phyloP scores from a whole-genome alignment of 2,329 filamentous ascomycete genomes.

The Talaromyces marneffei region DNA sequence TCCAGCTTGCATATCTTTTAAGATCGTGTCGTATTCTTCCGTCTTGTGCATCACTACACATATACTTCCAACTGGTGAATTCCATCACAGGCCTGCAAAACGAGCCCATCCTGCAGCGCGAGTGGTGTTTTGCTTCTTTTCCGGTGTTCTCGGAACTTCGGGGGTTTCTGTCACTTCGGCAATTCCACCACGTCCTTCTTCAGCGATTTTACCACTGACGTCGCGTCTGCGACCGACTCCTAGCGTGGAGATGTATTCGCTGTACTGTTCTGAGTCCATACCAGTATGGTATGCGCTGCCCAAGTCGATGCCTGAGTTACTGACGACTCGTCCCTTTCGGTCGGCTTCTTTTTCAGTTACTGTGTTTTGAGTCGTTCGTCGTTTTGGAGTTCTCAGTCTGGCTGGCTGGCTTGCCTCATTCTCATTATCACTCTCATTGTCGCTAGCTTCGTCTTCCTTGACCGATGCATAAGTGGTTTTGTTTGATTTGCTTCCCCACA shows the following conservation, averaged over 20 bases:
- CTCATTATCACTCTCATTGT: conserved; percentile 21
- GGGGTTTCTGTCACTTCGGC: conserved; percentile 14
- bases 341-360: conserved; percentile 25
- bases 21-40: neutral
- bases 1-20: neutral
- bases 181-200: conserved; percentile 38
- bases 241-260: conserved; percentile 38
- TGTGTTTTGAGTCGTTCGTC: conserved; percentile 1
- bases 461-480: conserved; percentile 33
- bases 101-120: conserved; percentile 43
- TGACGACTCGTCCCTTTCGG: conserved; percentile 40
- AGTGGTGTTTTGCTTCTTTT: conserved; percentile 16
- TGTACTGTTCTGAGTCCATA: conserved; percentile 32
- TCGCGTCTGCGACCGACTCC: conserved; percentile 42
- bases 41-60: neutral
- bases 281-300: conserved; percentile 21
- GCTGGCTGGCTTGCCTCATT: conserved; percentile 6
- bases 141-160: conserved; percentile 4
- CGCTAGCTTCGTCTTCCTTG: conserved; percentile 20
- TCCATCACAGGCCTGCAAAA: conserved; percentile 38
- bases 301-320: conserved; percentile 38
- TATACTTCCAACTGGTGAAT: neutral
- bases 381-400: conserved; percentile 5
- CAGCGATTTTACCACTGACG: conserved; percentile 43
- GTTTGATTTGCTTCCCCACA: conserved; percentile 28